Evolutionary conservation across 2,329 filamentous ascomycete species (phyloP).

Genomic region (Escovopsis sp.): DNA sequence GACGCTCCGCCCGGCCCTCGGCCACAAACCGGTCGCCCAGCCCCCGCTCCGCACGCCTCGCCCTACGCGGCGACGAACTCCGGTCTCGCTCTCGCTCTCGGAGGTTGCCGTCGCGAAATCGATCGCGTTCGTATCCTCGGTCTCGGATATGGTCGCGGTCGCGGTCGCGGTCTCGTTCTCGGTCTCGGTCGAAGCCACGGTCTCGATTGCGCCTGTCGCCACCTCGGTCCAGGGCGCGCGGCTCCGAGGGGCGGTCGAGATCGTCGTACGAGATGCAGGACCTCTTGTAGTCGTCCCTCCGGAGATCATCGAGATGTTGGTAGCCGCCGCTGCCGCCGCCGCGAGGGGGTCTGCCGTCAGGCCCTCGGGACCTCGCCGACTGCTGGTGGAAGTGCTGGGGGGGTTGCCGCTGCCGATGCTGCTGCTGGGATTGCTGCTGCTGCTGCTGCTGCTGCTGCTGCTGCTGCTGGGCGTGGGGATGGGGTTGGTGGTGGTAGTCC

Average conservation of each 20-base stretch:
- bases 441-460: no score
- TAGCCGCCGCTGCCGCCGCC: constrained; percentile 46
- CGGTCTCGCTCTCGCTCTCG: constrained; percentile 41
- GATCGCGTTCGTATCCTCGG: constrained; percentile 23
- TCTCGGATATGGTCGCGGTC: constrained; percentile 28
- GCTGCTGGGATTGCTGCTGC: no score
- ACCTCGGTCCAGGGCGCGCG: constrained; percentile 23
- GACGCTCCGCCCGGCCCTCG: constrained; percentile 14
- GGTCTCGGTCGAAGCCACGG: constrained; percentile 11
- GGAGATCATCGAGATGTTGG: constrained; percentile 43
- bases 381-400: no score
- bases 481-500: no score
- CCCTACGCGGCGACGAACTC: constrained; percentile 33
- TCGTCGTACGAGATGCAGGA: constrained; percentile 39
- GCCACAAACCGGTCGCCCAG: constrained; percentile 19
- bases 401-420: no score
- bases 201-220: constrained; percentile 39
- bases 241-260: constrained; percentile 31
- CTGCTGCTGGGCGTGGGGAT: no score
- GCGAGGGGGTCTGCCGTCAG: constrained; percentile 44
- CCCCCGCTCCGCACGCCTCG: constrained; percentile 22
- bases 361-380: constrained; percentile 30
- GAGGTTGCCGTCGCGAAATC: constrained; percentile 34
- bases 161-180: constrained; percentile 17
- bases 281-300: constrained; percentile 30